A percentile compares a stretch with the other conserved stretches of the same genome.
Evolutionary conservation across 257 asterid genomes (phyloP).

Genomic region (Solanum sejunctum): DNA sequence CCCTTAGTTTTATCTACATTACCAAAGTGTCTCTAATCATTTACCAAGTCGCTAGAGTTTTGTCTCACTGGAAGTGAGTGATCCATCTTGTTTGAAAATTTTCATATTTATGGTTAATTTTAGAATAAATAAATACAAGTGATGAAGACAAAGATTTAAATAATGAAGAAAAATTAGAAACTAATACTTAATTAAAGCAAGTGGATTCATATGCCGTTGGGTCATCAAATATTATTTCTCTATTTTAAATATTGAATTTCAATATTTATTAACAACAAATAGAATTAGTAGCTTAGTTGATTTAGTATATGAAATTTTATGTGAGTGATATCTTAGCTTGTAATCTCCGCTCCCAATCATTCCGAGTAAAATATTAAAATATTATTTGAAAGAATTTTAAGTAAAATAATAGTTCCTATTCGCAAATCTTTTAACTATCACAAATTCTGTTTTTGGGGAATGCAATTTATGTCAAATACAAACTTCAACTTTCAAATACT

Average conservation of each 20-base stretch:
- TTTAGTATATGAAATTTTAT: neutral
- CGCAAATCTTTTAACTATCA: neutral
- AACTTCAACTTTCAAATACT: neutral
- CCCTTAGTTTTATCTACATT: neutral
- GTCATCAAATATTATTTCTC: neutral
- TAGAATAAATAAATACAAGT: neutral
- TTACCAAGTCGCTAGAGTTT: neutral
- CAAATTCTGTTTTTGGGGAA: neutral
- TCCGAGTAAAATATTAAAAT: neutral
- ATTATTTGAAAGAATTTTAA: neutral
- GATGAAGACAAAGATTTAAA: neutral
- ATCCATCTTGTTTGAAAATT: neutral
- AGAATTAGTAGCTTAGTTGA: neutral
- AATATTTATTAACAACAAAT: neutral
- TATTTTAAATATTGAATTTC: neutral
- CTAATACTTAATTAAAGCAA: neutral
- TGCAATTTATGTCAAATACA: neutral
- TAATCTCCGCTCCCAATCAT: neutral
- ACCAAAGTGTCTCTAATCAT: neutral
- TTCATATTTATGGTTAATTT: neutral
- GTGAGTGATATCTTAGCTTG: neutral
- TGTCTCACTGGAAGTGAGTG: neutral
- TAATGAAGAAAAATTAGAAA: neutral
- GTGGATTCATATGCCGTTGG: neutral
- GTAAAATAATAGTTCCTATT: neutral